Conservation (phyloP, 2,329 filamentous ascomycete genomes). For the Teratosphaeria destructans region DNA sequence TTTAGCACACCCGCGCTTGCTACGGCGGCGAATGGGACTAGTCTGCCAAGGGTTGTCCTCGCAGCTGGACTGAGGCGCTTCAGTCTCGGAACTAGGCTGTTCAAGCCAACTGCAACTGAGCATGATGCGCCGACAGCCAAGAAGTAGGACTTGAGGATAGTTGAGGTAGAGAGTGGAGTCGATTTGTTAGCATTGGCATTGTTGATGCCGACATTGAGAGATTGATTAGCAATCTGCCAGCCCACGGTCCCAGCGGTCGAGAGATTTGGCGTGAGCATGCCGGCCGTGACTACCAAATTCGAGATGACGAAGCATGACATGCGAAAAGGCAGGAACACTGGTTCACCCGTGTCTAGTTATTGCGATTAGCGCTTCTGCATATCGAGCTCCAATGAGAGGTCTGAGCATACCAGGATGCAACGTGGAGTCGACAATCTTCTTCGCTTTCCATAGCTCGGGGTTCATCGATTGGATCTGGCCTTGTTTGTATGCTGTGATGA, state of each 20-base stretch:
- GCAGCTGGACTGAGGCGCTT: slow-evolving; percentile 66
- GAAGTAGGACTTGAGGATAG: slow-evolving; percentile 80
- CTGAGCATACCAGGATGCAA: slow-evolving; percentile 69
- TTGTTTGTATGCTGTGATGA: slow-evolving; percentile 78
- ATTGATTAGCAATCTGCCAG: slow-evolving; percentile 96
- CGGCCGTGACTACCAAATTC: slow-evolving; percentile 87
- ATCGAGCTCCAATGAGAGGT: background rate
- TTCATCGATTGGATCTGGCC: slow-evolving; percentile 73
- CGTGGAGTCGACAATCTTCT: slow-evolving; percentile 95
- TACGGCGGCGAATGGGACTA: slow-evolving; percentile 93
- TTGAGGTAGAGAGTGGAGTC: slow-evolving; percentile 68
- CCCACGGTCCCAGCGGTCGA: slow-evolving; percentile 73
- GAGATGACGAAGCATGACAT: slow-evolving; percentile 95
- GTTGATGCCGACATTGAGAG: slow-evolving; percentile 96
- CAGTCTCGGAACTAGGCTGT: slow-evolving; percentile 76
- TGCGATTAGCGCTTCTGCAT: background rate
- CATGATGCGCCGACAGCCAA: slow-evolving; percentile 89
- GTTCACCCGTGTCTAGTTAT: slow-evolving; percentile 69
- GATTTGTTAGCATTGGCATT: slow-evolving; percentile 97
- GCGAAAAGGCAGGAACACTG: slow-evolving; percentile 87
- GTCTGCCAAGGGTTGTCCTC: slow-evolving; percentile 64
- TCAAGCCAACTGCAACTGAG: slow-evolving; percentile 84
- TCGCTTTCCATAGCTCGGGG: slow-evolving; percentile 83
- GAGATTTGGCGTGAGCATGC: slow-evolving; percentile 90
- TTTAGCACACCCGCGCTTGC: slow-evolving; percentile 85